These are phyloP conservation scores for Geosmithia flava DNA, from an alignment of 2,329 filamentous ascomycete species.

Conservation along the genomic window DNA sequence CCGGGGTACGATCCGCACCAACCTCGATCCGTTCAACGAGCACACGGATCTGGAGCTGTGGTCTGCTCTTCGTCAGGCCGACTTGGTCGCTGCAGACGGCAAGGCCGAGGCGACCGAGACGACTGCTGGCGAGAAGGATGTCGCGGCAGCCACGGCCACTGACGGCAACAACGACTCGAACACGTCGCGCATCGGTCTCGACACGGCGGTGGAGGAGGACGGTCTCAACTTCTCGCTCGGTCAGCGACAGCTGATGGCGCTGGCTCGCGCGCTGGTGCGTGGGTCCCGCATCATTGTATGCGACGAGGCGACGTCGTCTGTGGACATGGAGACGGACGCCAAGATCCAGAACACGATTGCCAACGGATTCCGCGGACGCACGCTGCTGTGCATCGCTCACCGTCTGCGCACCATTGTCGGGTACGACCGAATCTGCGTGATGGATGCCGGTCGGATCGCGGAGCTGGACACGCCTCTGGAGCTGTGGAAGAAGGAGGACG, in stretches of 20 bases:
- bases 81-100: constrained; percentile 48
- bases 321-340: constrained; percentile 93
- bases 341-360: constrained; percentile 90
- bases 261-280: constrained; percentile 81
- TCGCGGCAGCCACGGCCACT: constrained; percentile 17
- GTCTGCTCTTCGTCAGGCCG: constrained; percentile 65
- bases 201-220: constrained; percentile 81
- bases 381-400: constrained; percentile 85
- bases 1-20: constrained; percentile 65
- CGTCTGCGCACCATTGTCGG: constrained; percentile 82
- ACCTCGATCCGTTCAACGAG: constrained; percentile 71
- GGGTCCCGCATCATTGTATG: constrained; percentile 87
- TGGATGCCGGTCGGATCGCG: constrained; percentile 80
- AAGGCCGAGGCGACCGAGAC: neutral
- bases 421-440: constrained; percentile 93
- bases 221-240: constrained; percentile 93
- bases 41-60: constrained; percentile 68
- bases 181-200: constrained; percentile 60
- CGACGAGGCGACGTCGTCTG: constrained; percentile 86
- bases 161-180: constrained; percentile 62
- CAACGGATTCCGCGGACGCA: constrained; percentile 72
- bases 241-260: constrained; percentile 88
- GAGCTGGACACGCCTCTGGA: constrained; percentile 69
- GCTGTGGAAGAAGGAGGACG: constrained; percentile 55
- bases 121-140: neutral